Evolutionary conservation across 148 eudicot genomes (phyloP).

Genomic region (Rhododendron henanense): DNA sequence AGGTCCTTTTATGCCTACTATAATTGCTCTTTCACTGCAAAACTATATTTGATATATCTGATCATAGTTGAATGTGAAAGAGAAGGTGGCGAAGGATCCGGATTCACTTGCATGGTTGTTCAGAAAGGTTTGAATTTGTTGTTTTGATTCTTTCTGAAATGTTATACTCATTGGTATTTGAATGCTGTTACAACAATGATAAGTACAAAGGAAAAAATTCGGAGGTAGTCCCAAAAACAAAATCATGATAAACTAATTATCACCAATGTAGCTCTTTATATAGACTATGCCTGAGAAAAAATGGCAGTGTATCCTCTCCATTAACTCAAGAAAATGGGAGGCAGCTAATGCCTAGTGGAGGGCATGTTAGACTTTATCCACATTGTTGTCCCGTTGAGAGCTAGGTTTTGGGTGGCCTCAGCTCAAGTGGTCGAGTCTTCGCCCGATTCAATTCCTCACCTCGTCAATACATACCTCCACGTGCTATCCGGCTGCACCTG

Average conservation of each 20-base stretch:
- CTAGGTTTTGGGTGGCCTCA: too few relatives aligned
- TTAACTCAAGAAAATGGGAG: too few relatives aligned
- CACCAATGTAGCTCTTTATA: not conserved
- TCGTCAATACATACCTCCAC: not conserved
- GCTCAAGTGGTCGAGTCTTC: too few relatives aligned
- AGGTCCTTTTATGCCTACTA: conserved; percentile 17
- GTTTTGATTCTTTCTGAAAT: not conserved
- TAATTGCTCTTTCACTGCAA: conserved; percentile 17
- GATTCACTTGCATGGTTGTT: not conserved
- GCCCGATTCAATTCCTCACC: not conserved
- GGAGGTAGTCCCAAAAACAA: not conserved
- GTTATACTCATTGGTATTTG: conserved; percentile 3
- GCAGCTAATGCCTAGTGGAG: too few relatives aligned
- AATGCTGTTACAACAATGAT: not conserved
- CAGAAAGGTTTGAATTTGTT: conserved; percentile 5
- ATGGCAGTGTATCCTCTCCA: not conserved
- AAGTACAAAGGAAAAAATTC: not conserved
- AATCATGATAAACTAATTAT: not conserved
- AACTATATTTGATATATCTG: not conserved
- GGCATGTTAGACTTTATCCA: too few relatives aligned
- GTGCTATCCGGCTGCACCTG: not conserved
- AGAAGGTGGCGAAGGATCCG: too few relatives aligned
- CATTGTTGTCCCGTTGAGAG: too few relatives aligned
- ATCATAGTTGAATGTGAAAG: conserved; percentile 14
- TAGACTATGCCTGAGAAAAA: not conserved